Base-by-base conservation (phyloP, 257 asterid species). In the Nicotiana tabacum region DNA sequence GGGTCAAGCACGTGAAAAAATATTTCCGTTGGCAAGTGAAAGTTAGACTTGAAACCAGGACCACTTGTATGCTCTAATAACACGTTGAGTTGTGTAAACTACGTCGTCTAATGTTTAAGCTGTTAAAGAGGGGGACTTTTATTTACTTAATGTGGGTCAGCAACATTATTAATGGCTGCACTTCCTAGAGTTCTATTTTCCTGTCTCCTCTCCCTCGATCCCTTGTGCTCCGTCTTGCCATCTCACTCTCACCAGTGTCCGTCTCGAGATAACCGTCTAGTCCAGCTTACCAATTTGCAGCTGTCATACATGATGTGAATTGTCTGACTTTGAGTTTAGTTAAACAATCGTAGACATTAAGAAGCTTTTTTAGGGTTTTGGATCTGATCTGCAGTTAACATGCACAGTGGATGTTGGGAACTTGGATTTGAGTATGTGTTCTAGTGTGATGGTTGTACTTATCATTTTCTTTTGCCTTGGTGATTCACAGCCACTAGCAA, bases 401-500 rank as follows among this genome's bases (percentile, higher is more conserved):
- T 16, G 9, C 16, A 56, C n/a, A 4, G n/a, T 5, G 2, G 56
- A 43, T 69, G 35, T 70, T 43, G 35, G 32, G 60, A 2, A 70
- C 78, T 70, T 70, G 60, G 37, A 46, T 72, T 21, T 72, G 24
- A 24, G 60, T 3, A 72, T 72, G 78, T 30, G 61, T 7, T 66
- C 39, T 72, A 46, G 61, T 0, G 15, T 74, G 61, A 46, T 46
- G 57, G 79, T 46, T 48, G 79, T 72, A 29, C 24, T 48, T 48
- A 72, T 4, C 24, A 48, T 74, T 46, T 24, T 72, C 79, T 74
- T 72, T 72, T 72, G 6, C 21, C 39, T 46, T 4, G 79, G 61
- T 72, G 39, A 13, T 72, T 33, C 86, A 90, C 92, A 96, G 99
- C 98, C 99, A 13, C 88, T 94, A 56, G 94, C 98, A 82, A 92